Base-by-base conservation (phyloP, 306 rosid genomes). In the Sindora glabra region DNA sequence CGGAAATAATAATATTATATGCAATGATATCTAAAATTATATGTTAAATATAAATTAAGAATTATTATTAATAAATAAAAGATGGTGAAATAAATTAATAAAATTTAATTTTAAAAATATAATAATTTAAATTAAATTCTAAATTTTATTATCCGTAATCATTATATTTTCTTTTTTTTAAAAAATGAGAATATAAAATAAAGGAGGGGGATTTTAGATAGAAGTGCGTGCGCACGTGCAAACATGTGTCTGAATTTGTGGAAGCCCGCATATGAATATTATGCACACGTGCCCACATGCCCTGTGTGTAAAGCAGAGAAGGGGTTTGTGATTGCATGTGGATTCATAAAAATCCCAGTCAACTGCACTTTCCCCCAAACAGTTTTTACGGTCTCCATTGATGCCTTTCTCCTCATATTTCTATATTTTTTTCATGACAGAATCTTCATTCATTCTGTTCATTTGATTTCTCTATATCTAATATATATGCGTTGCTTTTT, bases 281-380 rank as follows among this genome's bases (percentile, higher is more conserved):
- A 73, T 48, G 79, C 84, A 83, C 95, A 86, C 89, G 87, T 90
- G 90, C 63, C 25, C 85, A 84, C 94, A 49, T 78, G 92, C 50
- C 9, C 64, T 75, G 81, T 61, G 77, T 76, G 81, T 64, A 71
- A 75, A 63, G 73, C 42, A 70, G 65, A 48, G 59, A 61, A 67
- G 48, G 49, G 22, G 26, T 11, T 53, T 77, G 87, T 72, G 74
- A 79, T 42, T 72, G 82, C 89, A 81, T 83, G 96, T 89, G 86
- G 69, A 67, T 76, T 72, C 71, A 80, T 69, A 59, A 69, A 72
- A 70, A 54, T 60, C 77, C 30, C 74, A 77, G 78, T 79, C 83
- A 74, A 71, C 73, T 59, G 67, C 78, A 71, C 74, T 67, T n/a
- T 48, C 55, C 42, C 83, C 82, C 77, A 56, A 60, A 56, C 64